Percentiles rank a stretch among this genome's conserved stretches.
Evolutionary conservation across 2,329 filamentous ascomycete genomes (phyloP).

Genomic region (Talaromyces sp.): DNA sequence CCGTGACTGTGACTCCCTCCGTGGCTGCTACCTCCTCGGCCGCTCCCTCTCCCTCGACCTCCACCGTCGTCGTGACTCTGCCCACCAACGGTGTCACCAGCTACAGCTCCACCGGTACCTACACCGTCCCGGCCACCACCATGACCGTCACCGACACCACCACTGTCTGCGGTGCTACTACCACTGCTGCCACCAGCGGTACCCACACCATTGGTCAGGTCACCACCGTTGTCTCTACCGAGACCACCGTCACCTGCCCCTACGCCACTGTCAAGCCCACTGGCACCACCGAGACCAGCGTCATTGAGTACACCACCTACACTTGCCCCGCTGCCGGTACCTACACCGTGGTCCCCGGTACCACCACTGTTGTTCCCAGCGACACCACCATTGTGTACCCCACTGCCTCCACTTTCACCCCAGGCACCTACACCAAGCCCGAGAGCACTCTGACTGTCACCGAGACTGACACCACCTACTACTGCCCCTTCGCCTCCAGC

Average conservation of each 20-base stretch:
- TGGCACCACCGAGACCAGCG: conserved; percentile 63
- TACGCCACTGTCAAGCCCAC: conserved; percentile 66
- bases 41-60: conserved; percentile 14
- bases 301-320: conserved; percentile 70
- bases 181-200: conserved; percentile 65
- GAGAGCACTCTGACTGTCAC: conserved; percentile 69
- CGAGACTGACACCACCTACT: conserved; percentile 67
- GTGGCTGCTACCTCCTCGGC: conserved; percentile 17
- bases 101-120: conserved; percentile 69
- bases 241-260: conserved; percentile 71
- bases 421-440: conserved; percentile 73
- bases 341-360: conserved; percentile 70
- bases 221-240: conserved; percentile 67
- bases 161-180: conserved; percentile 66
- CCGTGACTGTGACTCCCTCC: conserved; percentile 26
- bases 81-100: conserved; percentile 54
- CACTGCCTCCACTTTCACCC: conserved; percentile 63
- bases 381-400: conserved; percentile 64
- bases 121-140: conserved; percentile 75
- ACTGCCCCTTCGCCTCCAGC: conserved; percentile 67
- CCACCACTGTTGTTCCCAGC: conserved; percentile 61
- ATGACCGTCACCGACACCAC: conserved; percentile 67
- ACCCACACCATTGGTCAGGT: conserved; percentile 72
- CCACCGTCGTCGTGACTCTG: conserved; percentile 30
- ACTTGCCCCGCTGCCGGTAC: conserved; percentile 73